A percentile compares a stretch with the other conserved stretches of the same genome.
Conservation (phyloP, 2,329 filamentous ascomycete genomes). For the Sporothrix pallida region DNA sequence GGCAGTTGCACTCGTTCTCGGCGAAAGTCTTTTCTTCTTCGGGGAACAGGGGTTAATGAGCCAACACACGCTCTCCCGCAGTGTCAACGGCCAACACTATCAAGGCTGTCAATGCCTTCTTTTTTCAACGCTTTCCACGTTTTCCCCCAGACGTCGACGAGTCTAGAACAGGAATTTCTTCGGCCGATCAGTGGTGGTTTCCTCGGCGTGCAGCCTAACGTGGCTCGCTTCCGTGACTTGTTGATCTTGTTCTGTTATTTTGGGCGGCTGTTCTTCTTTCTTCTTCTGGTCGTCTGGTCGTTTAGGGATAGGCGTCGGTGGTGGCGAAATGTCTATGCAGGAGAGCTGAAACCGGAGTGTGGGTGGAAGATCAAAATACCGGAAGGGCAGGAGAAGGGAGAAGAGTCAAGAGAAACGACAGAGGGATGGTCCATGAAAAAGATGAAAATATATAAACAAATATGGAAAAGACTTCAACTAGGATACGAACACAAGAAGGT, state of each 20-base stretch:
- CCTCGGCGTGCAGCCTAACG: background rate
- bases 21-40: background rate
- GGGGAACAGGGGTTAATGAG: background rate
- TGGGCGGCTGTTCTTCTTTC: background rate
- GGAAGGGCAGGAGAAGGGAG: background rate
- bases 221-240: no score
- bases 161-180: conserved; percentile 23
- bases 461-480: background rate
- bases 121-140: conserved; percentile 16
- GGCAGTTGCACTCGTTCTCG: background rate
- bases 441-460: background rate
- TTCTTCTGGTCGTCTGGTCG: background rate
- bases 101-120: conserved; percentile 4
- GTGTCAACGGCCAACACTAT: background rate
- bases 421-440: background rate
- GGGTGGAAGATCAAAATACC: background rate
- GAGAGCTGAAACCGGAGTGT: background rate
- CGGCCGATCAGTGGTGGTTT: conserved; percentile 20
- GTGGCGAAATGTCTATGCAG: conserved; percentile 2
- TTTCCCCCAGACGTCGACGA: background rate
- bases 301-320: background rate
- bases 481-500: background rate
- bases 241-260: background rate
- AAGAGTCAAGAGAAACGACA: background rate
- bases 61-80: background rate